Conservation (phyloP, 768 basidiomycete species). For the Trametes cubensis region DNA sequence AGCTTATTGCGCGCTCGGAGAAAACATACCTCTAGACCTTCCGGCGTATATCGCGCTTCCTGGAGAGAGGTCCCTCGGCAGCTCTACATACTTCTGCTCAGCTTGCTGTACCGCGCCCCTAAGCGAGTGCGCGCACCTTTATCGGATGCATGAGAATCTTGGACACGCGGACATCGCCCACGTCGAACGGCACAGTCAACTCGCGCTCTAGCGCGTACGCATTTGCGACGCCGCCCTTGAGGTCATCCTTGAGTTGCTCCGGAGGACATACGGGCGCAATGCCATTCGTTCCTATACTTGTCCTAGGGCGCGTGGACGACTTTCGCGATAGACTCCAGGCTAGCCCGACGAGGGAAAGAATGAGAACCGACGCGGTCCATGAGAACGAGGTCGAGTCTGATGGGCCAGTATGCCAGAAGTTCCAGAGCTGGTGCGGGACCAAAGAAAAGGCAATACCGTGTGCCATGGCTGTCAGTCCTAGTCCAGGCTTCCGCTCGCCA, state of each 20-base stretch:
- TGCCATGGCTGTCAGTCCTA: not conserved
- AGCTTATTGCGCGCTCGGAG: not conserved
- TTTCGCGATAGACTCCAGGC: slow-evolving; percentile 9
- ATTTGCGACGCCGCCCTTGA: slow-evolving; percentile 10
- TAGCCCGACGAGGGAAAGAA: slow-evolving; percentile 7
- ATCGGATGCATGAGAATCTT: slow-evolving; percentile 51
- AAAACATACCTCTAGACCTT: slow-evolving; percentile 59
- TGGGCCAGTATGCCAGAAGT: not conserved
- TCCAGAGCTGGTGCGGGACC: not conserved
- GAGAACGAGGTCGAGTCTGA: not conserved
- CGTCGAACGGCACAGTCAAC: slow-evolving; percentile 33
- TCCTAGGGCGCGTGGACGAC: not conserved
- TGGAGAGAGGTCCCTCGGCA: slow-evolving; percentile 68
- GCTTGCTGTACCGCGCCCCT: not conserved
- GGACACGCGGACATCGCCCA: slow-evolving; percentile 44
- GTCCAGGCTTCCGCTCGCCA: not conserved
- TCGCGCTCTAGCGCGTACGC: slow-evolving; percentile 15
- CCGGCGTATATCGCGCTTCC: slow-evolving; percentile 55
- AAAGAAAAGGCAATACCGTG: slow-evolving; percentile 8
- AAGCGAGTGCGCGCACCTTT: slow-evolving; percentile 20
- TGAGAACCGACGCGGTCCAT: slow-evolving; percentile 16
- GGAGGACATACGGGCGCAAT: slow-evolving; percentile 7
- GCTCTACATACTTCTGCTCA: slow-evolving; percentile 47
- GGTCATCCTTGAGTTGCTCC: slow-evolving; percentile 18
- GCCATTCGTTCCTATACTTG: not conserved